phyloP scores from a whole-genome alignment of 257 asterid species.

The Solanum corneliomulleri region DNA sequence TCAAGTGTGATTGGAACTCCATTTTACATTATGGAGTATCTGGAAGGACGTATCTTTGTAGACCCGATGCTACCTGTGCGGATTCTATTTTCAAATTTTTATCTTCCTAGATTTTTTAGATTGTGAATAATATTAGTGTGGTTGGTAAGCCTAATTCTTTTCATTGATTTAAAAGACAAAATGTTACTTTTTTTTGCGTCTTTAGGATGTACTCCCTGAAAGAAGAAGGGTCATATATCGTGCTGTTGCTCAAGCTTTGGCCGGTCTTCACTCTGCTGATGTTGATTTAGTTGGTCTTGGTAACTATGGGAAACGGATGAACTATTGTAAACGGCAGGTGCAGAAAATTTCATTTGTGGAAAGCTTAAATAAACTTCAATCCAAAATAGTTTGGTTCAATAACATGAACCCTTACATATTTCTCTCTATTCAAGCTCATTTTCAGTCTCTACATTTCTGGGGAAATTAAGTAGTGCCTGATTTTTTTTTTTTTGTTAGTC shows the following conservation, averaged over 20 bases:
- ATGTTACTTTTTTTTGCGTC: background rate
- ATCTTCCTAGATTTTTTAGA: background rate
- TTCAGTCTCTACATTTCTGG: background rate
- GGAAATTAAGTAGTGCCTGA: background rate
- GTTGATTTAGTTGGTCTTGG: slow-evolving; percentile 67
- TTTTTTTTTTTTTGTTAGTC: background rate
- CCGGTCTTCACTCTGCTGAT: slow-evolving; percentile 72
- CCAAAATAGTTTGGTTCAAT: background rate
- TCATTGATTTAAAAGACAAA: background rate
- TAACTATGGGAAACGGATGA: slow-evolving; percentile 55
- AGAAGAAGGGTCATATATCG: slow-evolving; percentile 58
- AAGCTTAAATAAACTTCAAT: background rate
- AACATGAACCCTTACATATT: background rate
- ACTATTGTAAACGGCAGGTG: slow-evolving; percentile 95
- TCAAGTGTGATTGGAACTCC: slow-evolving; percentile 83
- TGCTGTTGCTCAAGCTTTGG: slow-evolving; percentile 81
- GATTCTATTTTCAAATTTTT: background rate
- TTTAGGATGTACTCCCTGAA: slow-evolving; percentile 55
- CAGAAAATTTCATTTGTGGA: background rate
- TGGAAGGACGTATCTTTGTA: slow-evolving; percentile 85
- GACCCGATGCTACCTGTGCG: slow-evolving; percentile 82
- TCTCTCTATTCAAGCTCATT: background rate
- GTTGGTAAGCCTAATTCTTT: background rate
- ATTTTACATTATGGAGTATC: slow-evolving; percentile 90
- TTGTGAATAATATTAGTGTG: background rate